Conservation (phyloP, 306 rosid species). For the Acacia confusa region DNA sequence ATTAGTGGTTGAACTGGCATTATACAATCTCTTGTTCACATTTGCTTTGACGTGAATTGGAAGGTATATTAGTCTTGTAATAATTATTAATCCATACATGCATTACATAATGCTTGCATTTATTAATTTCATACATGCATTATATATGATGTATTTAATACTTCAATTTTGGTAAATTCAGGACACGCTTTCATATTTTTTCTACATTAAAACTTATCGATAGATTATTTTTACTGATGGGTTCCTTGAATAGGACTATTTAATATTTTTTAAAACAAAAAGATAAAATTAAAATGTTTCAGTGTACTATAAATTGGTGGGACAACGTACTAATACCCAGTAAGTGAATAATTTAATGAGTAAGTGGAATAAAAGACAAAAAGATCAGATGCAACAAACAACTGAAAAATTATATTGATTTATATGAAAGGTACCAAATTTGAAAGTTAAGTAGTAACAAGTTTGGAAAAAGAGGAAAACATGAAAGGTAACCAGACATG, state of each 20-base stretch:
- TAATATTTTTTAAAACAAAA: not conserved
- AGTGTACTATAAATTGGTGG: not conserved
- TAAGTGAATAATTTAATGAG: not conserved
- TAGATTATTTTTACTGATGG: not conserved
- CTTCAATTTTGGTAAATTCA: not conserved
- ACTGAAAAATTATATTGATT: not conserved
- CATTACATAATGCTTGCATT: too few species aligned
- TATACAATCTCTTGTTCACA: not conserved
- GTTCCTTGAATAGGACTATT: not conserved
- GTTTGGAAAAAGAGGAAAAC: slow-evolving; percentile 19
- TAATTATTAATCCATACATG: not conserved
- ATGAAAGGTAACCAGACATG: slow-evolving; percentile 1
- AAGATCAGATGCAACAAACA: not conserved
- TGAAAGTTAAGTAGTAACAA: not conserved
- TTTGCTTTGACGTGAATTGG: not conserved
- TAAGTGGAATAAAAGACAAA: not conserved
- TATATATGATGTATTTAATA: not conserved
- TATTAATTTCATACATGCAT: too few species aligned
- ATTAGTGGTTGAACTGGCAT: slow-evolving; percentile 22
- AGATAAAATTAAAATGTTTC: not conserved
- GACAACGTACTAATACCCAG: not conserved
- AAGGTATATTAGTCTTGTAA: not conserved
- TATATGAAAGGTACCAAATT: not conserved
- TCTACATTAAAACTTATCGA: not conserved
- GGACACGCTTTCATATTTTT: not conserved